Evolutionary conservation across 345 rosid species (phyloP).

Genomic region (Brassica rapa): DNA sequence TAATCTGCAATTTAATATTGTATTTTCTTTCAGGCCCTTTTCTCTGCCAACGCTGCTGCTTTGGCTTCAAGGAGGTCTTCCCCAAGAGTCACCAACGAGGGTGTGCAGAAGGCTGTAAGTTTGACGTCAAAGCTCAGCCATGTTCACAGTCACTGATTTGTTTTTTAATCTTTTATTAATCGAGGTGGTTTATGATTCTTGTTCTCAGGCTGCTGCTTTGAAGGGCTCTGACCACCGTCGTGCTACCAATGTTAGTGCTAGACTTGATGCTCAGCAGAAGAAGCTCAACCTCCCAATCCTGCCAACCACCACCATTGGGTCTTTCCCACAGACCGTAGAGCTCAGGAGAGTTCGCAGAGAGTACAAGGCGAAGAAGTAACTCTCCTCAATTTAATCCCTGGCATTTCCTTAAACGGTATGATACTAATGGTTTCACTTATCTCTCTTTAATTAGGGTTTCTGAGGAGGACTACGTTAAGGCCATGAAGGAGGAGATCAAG

Average conservation of each 20-base stretch:
- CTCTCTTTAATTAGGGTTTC: conserved; percentile 65
- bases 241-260: conserved; percentile 79
- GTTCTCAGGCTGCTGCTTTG: conserved; percentile 87
- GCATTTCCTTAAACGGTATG: not conserved
- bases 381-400: conserved; percentile 1
- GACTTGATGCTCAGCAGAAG: conserved; percentile 94
- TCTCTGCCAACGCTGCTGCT: conserved; percentile 87
- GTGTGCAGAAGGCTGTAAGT: conserved; percentile 95
- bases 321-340: conserved; percentile 92
- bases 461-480: conserved; percentile 76
- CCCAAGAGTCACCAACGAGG: conserved; percentile 89
- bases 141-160: not conserved
- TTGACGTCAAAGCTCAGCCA: conserved; percentile 14
- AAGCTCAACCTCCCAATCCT: conserved; percentile 95
- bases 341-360: conserved; percentile 98
- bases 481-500: conserved; percentile 91
- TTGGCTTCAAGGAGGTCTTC: conserved; percentile 86
- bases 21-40: conserved; percentile 55
- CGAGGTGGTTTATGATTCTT: not conserved
- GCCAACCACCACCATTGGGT: conserved; percentile 95
- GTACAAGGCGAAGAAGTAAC: conserved; percentile 93
- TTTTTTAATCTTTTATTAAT: not conserved
- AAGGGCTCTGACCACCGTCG: conserved; percentile 92
- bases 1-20: not conserved
- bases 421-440: conserved; percentile 29